phyloP scores from a whole-genome alignment of 441 rosid species.

The Capsella rubella region DNA sequence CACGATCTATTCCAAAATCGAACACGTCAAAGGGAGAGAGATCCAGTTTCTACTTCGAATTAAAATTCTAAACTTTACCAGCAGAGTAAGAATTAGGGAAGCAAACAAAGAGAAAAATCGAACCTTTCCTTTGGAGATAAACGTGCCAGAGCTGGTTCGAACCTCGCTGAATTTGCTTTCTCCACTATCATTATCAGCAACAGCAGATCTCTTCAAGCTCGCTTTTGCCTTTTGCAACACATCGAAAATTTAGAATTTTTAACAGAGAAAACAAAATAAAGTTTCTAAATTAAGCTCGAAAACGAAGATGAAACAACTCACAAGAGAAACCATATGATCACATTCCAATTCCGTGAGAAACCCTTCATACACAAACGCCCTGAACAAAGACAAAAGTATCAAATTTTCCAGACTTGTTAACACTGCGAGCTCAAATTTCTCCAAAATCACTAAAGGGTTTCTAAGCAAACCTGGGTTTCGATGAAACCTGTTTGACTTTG shows the following conservation, averaged over 20 bases:
- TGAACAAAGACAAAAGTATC: constrained; percentile 35
- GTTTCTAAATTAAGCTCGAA: constrained; percentile 28
- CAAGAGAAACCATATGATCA: constrained; percentile 90
- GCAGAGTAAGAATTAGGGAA: not conserved
- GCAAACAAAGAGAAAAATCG: not conserved
- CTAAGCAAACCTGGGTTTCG: constrained; percentile 76
- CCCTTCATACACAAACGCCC: constrained; percentile 93
- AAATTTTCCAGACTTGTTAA: not conserved
- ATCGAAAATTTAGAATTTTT: not conserved
- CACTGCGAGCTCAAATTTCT: not conserved
- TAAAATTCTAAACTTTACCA: not conserved
- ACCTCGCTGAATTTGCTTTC: constrained; percentile 85
- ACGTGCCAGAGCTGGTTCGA: constrained; percentile 95
- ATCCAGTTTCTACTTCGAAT: not conserved
- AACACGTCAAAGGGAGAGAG: not conserved
- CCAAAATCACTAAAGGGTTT: not conserved
- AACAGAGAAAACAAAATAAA: not conserved
- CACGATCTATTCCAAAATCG: constrained; percentile 6
- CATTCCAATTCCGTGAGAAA: constrained; percentile 91
- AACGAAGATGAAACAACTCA: constrained; percentile 37
- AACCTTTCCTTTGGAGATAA: constrained; percentile 88
- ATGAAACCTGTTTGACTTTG: constrained; percentile 87
- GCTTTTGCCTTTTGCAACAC: constrained; percentile 64
- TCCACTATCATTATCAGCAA: constrained; percentile 87
- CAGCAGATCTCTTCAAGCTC: constrained; percentile 93